These are phyloP conservation scores for Pouteria campechiana DNA, from an alignment of 179 eudicot genomes.

Conservation along the genomic window DNA sequence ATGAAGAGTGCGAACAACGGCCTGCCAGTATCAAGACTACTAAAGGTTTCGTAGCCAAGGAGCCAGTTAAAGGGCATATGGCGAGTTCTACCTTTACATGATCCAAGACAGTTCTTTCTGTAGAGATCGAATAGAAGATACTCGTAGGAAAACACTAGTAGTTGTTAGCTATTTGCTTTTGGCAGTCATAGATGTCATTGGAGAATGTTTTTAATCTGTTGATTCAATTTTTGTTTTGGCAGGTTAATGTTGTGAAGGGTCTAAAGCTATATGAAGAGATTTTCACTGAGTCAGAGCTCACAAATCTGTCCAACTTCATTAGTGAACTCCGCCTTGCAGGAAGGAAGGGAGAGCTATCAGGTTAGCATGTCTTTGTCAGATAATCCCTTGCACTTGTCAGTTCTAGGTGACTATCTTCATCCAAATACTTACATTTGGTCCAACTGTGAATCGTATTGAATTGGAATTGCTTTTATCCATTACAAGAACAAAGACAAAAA, in stretches of 20 bases:
- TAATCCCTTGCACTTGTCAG: too few species aligned
- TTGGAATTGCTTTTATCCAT: too few species aligned
- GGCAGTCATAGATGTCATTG: too few species aligned
- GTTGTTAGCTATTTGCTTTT: too few species aligned
- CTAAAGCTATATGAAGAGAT: conserved; percentile 78
- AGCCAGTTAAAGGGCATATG: conserved; percentile 94
- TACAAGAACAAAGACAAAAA: too few species aligned
- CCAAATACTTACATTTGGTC: too few species aligned
- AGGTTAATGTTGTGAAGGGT: conserved; percentile 95
- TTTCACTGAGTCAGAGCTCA: conserved; percentile 60
- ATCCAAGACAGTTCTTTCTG: background rate
- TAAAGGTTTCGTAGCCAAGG: conserved; percentile 97
- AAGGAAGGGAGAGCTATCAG: conserved; percentile 84
- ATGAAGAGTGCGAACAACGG: conserved; percentile 58
- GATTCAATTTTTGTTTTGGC: conserved; percentile 24
- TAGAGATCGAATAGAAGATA: background rate
- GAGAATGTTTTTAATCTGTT: too few species aligned
- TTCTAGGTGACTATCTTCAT: too few species aligned
- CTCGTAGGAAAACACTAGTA: too few species aligned
- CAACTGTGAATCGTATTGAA: too few species aligned
- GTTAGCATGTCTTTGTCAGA: too few species aligned
- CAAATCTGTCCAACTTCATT: conserved; percentile 52
- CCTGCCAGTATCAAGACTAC: conserved; percentile 70
- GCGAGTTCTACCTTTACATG: conserved; percentile 32
- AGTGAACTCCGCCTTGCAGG: conserved; percentile 71